Conservation (phyloP, 768 basidiomycete species). For the Cyclocybe aegerita region DNA sequence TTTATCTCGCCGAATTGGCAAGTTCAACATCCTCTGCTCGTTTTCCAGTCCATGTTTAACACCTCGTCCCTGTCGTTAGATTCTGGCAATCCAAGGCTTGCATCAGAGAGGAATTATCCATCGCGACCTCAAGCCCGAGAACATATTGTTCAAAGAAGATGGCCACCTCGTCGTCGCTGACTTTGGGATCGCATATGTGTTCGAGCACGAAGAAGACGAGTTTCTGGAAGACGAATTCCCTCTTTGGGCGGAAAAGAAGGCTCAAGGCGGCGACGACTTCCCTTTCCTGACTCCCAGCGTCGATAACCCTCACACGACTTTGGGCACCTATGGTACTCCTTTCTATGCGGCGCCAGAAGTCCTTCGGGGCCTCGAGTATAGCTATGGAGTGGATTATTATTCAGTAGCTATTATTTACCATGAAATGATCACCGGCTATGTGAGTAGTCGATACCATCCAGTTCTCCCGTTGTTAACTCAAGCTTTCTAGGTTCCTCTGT, state of each 20-base stretch:
- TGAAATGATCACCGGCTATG: slow-evolving; percentile 22
- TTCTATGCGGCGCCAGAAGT: slow-evolving; percentile 97
- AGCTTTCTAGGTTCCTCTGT: slow-evolving; percentile 5
- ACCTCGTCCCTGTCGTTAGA: slow-evolving; percentile 1
- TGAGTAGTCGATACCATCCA: neutral
- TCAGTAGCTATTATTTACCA: slow-evolving; percentile 19
- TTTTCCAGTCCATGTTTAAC: neutral
- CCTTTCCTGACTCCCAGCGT: slow-evolving; percentile 17
- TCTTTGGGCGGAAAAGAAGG: slow-evolving; percentile 11
- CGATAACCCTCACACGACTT: slow-evolving; percentile 17
- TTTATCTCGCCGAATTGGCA: slow-evolving; percentile 20
- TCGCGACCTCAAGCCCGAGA: slow-evolving; percentile 96
- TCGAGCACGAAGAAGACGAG: slow-evolving; percentile 56
- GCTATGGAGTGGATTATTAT: slow-evolving; percentile 23
- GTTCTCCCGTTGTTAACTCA: neutral
- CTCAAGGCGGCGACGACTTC: slow-evolving; percentile 13
- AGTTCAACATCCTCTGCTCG: neutral
- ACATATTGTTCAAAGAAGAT: slow-evolving; percentile 64
- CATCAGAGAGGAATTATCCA: slow-evolving; percentile 65
- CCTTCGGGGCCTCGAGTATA: slow-evolving; percentile 79
- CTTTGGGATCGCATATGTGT: slow-evolving; percentile 57
- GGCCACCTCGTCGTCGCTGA: slow-evolving; percentile 19
- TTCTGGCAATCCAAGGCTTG: slow-evolving; percentile 16
- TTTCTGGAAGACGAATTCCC: slow-evolving; percentile 19
- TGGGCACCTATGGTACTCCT: slow-evolving; percentile 71